phyloP scores from a whole-genome alignment of 371 early-diverging fungal genomes.

The Capillidium rhysosporum region DNA sequence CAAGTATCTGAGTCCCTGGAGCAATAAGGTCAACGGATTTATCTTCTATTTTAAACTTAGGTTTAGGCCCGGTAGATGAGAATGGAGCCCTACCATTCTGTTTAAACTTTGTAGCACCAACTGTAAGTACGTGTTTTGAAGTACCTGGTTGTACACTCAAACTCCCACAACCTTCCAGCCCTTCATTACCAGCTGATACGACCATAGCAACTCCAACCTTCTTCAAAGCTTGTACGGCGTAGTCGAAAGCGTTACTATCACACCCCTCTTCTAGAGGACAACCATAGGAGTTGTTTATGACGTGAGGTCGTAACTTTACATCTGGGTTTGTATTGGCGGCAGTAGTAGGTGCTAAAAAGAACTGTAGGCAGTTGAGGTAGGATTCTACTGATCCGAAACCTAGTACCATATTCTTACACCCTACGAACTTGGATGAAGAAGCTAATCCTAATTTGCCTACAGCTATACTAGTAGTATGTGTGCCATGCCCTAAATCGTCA shows the following conservation, averaged over 20 bases:
- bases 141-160: not conserved
- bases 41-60: not conserved
- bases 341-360: not conserved
- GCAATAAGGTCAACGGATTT: slow-evolving; percentile 8
- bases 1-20: slow-evolving; percentile 17
- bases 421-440: not conserved
- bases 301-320: not conserved
- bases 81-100: not conserved
- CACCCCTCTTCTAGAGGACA: not conserved
- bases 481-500: not conserved
- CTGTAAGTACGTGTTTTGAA: not conserved
- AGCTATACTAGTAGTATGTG: not conserved
- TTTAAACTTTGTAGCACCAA: not conserved
- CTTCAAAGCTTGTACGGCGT: not conserved
- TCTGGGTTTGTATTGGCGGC: not conserved
- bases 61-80: not conserved
- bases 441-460: not conserved
- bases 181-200: slow-evolving; percentile 1
- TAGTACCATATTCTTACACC: slow-evolving; percentile 1
- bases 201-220: not conserved
- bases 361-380: not conserved
- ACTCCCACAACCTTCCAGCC: not conserved
- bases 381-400: not conserved
- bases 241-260: not conserved
- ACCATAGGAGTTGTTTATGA: not conserved